These are phyloP conservation scores for Acacia pycnantha DNA, from an alignment of 331 rosid species.

Conservation along the genomic window DNA sequence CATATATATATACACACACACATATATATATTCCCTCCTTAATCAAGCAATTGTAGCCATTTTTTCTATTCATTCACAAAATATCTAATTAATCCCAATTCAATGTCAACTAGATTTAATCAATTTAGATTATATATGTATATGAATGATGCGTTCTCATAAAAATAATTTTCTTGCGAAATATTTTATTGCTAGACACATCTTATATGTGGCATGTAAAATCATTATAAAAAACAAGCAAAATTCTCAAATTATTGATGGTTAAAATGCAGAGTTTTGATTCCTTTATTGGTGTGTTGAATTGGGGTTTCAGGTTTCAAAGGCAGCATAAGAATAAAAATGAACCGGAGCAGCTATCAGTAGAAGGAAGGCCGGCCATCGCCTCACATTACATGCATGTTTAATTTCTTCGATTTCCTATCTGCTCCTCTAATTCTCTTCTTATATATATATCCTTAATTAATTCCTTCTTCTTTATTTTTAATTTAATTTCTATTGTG, in stretches of 20 bases:
- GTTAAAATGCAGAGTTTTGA: neutral
- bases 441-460: neutral
- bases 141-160: neutral
- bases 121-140: too few relatives aligned
- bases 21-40: too few relatives aligned
- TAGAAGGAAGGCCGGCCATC: slow-evolving; percentile 16
- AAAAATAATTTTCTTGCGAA: neutral
- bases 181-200: neutral
- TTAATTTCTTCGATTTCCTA: slow-evolving; percentile 3
- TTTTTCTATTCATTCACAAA: too few relatives aligned
- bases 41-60: too few relatives aligned
- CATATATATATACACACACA: too few relatives aligned
- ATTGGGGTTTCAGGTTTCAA: slow-evolving; percentile 61
- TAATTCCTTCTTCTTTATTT: too few relatives aligned
- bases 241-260: neutral
- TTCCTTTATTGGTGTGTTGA: neutral
- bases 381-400: neutral
- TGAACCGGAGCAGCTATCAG: slow-evolving; percentile 16
- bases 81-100: too few relatives aligned
- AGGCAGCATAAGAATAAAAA: slow-evolving; percentile 34
- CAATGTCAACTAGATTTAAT: too few relatives aligned
- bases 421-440: slow-evolving; percentile 16
- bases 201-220: neutral
- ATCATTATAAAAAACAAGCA: neutral
- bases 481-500: neutral